These are phyloP conservation scores for Globisporangium heterothallicum DNA, from an alignment of 352 stramenopile genomes.

Conservation along the genomic window DNA sequence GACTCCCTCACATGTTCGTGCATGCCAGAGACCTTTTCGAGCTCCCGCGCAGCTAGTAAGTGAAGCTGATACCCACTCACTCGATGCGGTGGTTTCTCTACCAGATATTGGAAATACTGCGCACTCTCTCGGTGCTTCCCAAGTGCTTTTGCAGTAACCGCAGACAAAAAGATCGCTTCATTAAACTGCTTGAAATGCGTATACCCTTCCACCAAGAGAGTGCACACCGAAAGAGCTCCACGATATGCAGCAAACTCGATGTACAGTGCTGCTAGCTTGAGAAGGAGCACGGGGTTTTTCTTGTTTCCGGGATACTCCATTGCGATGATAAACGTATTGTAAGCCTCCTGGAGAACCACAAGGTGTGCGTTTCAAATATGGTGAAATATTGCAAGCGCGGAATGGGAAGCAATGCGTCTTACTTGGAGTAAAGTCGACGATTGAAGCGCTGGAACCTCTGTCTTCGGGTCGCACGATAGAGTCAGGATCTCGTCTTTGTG, in stretches of 20 bases:
- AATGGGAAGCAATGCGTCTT: neutral
- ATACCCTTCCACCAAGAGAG: conserved; percentile 60
- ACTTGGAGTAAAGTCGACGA: conserved; percentile 7
- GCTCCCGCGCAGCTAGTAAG: conserved; percentile 46
- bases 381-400: too few species aligned
- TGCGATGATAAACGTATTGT: conserved; percentile 73
- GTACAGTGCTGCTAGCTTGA: conserved; percentile 60
- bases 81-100: conserved; percentile 47
- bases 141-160: conserved; percentile 45
- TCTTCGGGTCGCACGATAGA: conserved; percentile 2
- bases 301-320: conserved; percentile 77
- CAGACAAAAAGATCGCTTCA: conserved; percentile 65
- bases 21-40: conserved; percentile 39
- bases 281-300: conserved; percentile 41
- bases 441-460: conserved; percentile 11
- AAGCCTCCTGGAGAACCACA: conserved; percentile 31
- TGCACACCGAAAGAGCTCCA: conserved; percentile 62
- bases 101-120: conserved; percentile 69
- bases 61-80: conserved; percentile 49
- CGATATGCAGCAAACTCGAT: conserved; percentile 57
- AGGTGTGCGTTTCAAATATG: too few species aligned
- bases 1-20: conserved; percentile 36
- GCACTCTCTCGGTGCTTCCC: conserved; percentile 53
- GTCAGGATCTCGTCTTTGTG: conserved; percentile 30
- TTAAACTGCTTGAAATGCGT: conserved; percentile 25